Evolutionary conservation across 352 stramenopile species (phyloP).

Genomic region (Phytophthora ohioensis): DNA sequence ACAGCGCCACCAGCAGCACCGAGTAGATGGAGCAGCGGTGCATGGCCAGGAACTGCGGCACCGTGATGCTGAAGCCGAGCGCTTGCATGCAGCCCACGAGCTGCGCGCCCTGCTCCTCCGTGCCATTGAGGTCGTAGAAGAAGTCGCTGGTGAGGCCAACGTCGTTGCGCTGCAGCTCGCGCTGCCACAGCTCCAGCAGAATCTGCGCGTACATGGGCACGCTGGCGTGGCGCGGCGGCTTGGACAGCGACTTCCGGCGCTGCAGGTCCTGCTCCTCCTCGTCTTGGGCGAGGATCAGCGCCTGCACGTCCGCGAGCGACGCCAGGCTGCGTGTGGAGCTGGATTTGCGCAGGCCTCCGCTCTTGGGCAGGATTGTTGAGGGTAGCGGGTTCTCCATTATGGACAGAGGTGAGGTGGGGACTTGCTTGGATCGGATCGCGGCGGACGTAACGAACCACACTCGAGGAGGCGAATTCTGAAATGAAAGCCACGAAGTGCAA

Average conservation of each 20-base stretch:
- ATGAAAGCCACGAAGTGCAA: slow-evolving; percentile 42
- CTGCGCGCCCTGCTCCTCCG: slow-evolving; percentile 62
- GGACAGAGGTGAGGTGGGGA: not conserved
- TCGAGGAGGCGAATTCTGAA: slow-evolving; percentile 35
- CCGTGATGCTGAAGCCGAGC: slow-evolving; percentile 68
- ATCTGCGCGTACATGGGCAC: slow-evolving; percentile 77
- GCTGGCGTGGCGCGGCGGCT: slow-evolving; percentile 70
- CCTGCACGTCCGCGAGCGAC: slow-evolving; percentile 43
- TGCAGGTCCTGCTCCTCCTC: slow-evolving; percentile 56
- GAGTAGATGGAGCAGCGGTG: slow-evolving; percentile 80
- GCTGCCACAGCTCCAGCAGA: slow-evolving; percentile 72
- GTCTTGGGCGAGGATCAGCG: slow-evolving; percentile 54
- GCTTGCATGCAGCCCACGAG: slow-evolving; percentile 73
- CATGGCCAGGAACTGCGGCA: slow-evolving; percentile 69
- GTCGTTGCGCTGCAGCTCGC: slow-evolving; percentile 64
- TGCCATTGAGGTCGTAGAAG: slow-evolving; percentile 68
- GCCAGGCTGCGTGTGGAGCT: slow-evolving; percentile 63
- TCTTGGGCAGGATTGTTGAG: slow-evolving; percentile 36
- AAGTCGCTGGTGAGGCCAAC: slow-evolving; percentile 72
- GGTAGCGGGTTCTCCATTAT: slow-evolving; percentile 52
- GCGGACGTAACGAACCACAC: slow-evolving; percentile 3
- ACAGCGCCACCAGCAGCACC: slow-evolving; percentile 69
- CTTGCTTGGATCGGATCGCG: slow-evolving; percentile 4
- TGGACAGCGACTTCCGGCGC: slow-evolving; percentile 52
- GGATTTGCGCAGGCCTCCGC: slow-evolving; percentile 57